Conservation (phyloP, 371 early-diverging fungal genomes). For the Dichotomocladium elegans region DNA sequence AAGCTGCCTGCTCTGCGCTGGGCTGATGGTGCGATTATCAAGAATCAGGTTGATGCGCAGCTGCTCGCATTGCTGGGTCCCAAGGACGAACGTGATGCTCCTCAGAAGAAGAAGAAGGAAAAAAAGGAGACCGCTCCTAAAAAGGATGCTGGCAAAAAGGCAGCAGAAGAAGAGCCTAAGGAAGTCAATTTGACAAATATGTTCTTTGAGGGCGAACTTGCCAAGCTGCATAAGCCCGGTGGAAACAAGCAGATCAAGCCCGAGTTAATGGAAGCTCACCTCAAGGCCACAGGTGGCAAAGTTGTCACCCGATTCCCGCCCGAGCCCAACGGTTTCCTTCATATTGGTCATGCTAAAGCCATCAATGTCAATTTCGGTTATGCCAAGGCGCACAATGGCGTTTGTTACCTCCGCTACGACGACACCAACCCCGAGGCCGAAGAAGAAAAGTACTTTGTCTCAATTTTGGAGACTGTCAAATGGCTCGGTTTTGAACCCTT, state of each 20-base stretch:
- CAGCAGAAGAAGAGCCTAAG: slow-evolving; percentile 39
- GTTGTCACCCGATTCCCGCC: slow-evolving; percentile 99
- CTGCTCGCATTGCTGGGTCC: slow-evolving; percentile 85
- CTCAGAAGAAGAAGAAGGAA: slow-evolving; percentile 66
- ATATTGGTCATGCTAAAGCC: slow-evolving; percentile 99
- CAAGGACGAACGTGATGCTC: slow-evolving; percentile 91
- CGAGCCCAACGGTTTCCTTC: slow-evolving; percentile 98
- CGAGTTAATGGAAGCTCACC: slow-evolving; percentile 88
- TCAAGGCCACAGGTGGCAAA: slow-evolving; percentile 91
- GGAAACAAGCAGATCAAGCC: slow-evolving; percentile 97
- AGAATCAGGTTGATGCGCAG: slow-evolving; percentile 84
- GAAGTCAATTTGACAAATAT: slow-evolving; percentile 37
- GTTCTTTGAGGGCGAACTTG: slow-evolving; percentile 91
- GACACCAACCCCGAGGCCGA: slow-evolving; percentile 99
- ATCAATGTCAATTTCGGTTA: slow-evolving; percentile 99
- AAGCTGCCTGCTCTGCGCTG: slow-evolving; percentile 73
- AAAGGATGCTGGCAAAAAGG: slow-evolving; percentile 11
- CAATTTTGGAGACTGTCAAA: slow-evolving; percentile 93
- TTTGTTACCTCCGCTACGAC: slow-evolving; percentile 96
- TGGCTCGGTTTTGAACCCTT: slow-evolving; percentile 99
- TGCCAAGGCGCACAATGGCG: slow-evolving; percentile 90
- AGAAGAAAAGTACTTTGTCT: slow-evolving; percentile 92
- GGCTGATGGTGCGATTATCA: slow-evolving; percentile 87
- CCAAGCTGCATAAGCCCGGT: slow-evolving; percentile 94
- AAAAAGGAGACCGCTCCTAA: slow-evolving; percentile 33